Evolutionary conservation across 139 green algal genomes (phyloP).

Genomic region (Chlamydomonas eustigma): DNA sequence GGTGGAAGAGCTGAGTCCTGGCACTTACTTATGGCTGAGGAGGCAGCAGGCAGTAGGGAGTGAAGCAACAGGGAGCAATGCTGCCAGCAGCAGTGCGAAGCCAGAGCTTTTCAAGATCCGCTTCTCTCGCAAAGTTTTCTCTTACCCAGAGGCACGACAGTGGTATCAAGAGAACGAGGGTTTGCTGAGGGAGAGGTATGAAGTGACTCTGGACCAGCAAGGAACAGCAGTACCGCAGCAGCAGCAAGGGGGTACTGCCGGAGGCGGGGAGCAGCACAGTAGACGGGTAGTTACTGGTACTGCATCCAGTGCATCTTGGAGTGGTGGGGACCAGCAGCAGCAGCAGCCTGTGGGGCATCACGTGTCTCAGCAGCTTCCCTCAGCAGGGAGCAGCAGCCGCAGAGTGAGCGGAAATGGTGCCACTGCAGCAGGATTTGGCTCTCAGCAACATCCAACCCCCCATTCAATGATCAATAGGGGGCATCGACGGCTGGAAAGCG

Average conservation of each 20-base stretch:
- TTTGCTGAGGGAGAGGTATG: neutral
- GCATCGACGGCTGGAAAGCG: neutral
- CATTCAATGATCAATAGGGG: neutral
- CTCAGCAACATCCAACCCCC: too few species aligned
- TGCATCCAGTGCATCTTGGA: neutral
- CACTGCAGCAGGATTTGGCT: neutral
- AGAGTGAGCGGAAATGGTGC: neutral
- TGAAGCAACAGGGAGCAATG: too few species aligned
- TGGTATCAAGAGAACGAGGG: neutral
- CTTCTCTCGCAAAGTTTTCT: neutral
- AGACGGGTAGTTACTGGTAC: neutral
- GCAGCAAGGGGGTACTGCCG: neutral
- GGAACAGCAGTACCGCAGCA: neutral
- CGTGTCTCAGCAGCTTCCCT: too few species aligned
- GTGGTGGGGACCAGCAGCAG: neutral
- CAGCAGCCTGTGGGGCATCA: too few species aligned
- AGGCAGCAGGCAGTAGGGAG: neutral
- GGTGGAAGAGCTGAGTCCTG: neutral
- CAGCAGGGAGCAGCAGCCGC: neutral
- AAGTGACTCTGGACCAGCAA: neutral
- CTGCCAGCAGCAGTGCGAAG: too few species aligned
- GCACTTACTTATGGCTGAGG: neutral
- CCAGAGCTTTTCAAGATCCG: conserved; percentile 1
- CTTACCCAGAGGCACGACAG: neutral
- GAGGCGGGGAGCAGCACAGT: neutral